Evolutionary conservation across 331 rosid genomes (phyloP).

Genomic region (Rhamnella rubrinervis): DNA sequence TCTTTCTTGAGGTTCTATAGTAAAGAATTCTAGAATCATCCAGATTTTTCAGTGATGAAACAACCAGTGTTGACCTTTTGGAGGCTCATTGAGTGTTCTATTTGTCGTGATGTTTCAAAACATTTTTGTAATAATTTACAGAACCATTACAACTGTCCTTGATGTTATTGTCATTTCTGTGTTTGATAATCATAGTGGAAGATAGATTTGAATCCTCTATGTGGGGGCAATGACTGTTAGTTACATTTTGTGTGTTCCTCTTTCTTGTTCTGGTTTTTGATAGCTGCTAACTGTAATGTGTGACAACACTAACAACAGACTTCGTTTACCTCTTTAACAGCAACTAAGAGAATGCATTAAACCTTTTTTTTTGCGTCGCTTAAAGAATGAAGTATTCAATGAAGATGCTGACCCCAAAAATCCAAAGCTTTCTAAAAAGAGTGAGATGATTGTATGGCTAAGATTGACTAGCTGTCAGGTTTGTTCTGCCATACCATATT

Average conservation of each 20-base stretch:
- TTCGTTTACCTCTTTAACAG: constrained; percentile 29
- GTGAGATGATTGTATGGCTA: constrained; percentile 91
- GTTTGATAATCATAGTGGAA: too few relatives aligned
- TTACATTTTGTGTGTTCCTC: neutral
- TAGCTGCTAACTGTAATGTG: neutral
- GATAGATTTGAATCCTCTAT: neutral
- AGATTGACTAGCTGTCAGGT: constrained; percentile 82
- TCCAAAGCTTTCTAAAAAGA: constrained; percentile 73
- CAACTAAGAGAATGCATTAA: constrained; percentile 79
- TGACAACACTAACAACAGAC: neutral
- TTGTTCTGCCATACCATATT: constrained; percentile 13
- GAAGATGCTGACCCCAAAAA: constrained; percentile 54
- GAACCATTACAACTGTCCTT: neutral
- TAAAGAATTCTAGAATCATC: too few relatives aligned
- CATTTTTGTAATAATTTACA: too few relatives aligned
- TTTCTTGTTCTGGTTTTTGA: neutral
- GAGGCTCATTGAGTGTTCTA: too few relatives aligned
- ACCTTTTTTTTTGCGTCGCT: constrained; percentile 87
- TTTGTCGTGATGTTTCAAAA: too few relatives aligned
- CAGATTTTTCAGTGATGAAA: too few relatives aligned
- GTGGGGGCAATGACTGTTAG: neutral
- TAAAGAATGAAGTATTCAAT: constrained; percentile 83
- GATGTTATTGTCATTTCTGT: neutral
- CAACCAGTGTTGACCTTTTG: neutral
- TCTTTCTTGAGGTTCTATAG: too few relatives aligned